Evolutionary conservation across 345 rosid genomes (phyloP).

Genomic region (Boechera divaricarpa): DNA sequence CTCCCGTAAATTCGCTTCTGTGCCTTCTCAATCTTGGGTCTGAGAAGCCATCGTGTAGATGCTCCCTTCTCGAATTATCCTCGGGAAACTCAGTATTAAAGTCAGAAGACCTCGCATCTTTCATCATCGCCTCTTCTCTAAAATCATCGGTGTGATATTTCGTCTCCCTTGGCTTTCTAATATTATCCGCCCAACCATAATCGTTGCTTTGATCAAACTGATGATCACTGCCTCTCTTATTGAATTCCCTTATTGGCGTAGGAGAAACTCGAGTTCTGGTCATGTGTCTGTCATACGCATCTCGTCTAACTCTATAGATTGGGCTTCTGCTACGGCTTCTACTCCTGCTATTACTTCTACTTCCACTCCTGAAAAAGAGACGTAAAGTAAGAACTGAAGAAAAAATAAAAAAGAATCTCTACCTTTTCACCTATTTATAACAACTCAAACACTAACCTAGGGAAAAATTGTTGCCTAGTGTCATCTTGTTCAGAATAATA

Average conservation of each 20-base stretch:
- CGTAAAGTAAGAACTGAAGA: constrained; percentile 5
- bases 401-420: constrained; percentile 4
- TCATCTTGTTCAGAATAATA: constrained; percentile 36
- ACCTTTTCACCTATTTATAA: neutral
- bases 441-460: constrained; percentile 42
- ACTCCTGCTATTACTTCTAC: constrained; percentile 62
- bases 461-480: constrained; percentile 35
- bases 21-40: constrained; percentile 46
- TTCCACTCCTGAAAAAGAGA: constrained; percentile 33
- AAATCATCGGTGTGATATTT: constrained; percentile 56
- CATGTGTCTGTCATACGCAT: constrained; percentile 64
- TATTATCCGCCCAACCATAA: constrained; percentile 61
- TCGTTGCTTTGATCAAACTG: constrained; percentile 53
- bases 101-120: constrained; percentile 49
- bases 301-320: constrained; percentile 57
- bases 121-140: constrained; percentile 47
- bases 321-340: constrained; percentile 83
- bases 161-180: constrained; percentile 53
- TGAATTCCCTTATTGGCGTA: constrained; percentile 64
- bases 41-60: constrained; percentile 38
- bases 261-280: constrained; percentile 56
- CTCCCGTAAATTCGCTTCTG: constrained; percentile 48
- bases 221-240: constrained; percentile 66
- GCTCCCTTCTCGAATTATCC: constrained; percentile 50
- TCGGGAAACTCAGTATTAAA: constrained; percentile 48